Conservation (phyloP, 192 early-diverging fungal genomes). For the Backusella westeae region DNA sequence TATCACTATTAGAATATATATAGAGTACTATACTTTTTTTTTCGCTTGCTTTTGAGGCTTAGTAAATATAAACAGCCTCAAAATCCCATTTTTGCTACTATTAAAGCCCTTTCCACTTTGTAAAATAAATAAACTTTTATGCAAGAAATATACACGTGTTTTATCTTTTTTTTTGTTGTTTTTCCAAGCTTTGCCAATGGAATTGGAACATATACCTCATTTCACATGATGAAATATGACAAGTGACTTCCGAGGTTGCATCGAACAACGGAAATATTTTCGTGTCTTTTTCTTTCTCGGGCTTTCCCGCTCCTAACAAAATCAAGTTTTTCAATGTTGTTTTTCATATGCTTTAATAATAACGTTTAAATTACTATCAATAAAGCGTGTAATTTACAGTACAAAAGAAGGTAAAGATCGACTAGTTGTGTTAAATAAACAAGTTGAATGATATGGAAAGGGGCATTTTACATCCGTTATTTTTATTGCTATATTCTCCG, state of each 20-base stretch:
- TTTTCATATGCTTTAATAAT: background rate
- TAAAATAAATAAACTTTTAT: background rate
- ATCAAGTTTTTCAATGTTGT: background rate
- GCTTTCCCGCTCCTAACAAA: background rate
- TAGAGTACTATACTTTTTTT: background rate
- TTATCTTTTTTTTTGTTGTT: background rate
- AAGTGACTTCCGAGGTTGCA: background rate
- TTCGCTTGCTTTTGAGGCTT: background rate
- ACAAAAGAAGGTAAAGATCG: background rate
- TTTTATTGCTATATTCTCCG: background rate
- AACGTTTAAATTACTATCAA: background rate
- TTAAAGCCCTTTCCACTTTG: background rate
- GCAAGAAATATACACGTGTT: background rate
- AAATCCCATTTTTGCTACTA: no score
- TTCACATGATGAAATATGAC: background rate
- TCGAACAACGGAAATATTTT: background rate
- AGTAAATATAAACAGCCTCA: no score
- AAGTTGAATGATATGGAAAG: background rate
- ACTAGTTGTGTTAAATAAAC: background rate
- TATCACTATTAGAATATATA: background rate
- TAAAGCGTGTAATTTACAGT: background rate
- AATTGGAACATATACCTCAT: background rate
- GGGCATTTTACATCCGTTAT: background rate
- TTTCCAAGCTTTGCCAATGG: background rate
- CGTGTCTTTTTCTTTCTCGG: background rate